These are phyloP conservation scores for Meripilus lineatus DNA, from an alignment of 1,284 basidiomycete species.

Conservation along the genomic window DNA sequence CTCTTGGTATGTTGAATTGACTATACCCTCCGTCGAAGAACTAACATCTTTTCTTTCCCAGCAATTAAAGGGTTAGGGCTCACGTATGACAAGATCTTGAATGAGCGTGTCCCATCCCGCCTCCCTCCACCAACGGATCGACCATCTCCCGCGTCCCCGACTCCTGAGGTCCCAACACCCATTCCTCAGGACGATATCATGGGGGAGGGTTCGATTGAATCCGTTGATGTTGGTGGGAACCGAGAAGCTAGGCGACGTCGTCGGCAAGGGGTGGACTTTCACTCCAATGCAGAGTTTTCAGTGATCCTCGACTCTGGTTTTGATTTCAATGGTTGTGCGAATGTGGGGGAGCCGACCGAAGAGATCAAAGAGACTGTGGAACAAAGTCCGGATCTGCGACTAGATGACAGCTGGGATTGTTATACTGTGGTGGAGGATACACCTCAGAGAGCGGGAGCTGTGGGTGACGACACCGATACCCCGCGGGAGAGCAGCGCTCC, in stretches of 20 bases:
- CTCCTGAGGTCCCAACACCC: no score
- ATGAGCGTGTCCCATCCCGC: no score
- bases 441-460: background rate
- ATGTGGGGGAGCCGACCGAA: background rate
- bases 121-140: no score
- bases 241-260: background rate
- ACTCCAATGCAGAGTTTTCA: constrained; percentile 1
- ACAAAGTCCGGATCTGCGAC: background rate
- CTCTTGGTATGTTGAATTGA: no score
- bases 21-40: no score
- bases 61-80: no score
- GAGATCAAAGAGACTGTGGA: background rate
- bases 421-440: background rate
- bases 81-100: no score
- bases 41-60: no score
- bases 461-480: background rate
- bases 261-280: constrained; percentile 6
- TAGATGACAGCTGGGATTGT: background rate
- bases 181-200: no score
- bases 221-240: no score
- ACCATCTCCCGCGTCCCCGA: no score
- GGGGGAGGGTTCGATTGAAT: no score
- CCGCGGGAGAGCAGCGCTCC: background rate
- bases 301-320: background rate
- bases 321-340: background rate